A percentile compares a stretch with the other conserved stretches of the same genome.
phyloP scores from a whole-genome alignment of 2,329 filamentous ascomycete species.

The Clonostachys rosea region DNA sequence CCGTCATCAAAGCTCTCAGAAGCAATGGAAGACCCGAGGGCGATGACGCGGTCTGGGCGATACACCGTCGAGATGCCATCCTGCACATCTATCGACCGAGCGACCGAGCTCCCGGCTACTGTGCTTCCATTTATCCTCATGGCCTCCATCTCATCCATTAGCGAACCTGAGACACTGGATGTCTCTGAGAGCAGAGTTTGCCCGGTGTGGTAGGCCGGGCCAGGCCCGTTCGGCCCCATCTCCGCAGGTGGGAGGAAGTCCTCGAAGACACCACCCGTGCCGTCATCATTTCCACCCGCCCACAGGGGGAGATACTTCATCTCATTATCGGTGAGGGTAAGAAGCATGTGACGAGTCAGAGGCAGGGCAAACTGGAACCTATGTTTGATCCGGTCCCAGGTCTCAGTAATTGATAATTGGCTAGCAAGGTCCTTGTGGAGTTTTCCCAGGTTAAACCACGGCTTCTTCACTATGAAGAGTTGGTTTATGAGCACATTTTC shows the following conservation, averaged over 20 bases:
- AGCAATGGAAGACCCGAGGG: constrained; percentile 21
- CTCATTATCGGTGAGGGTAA: constrained; percentile 51
- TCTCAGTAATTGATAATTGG: background rate
- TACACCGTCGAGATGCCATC: constrained; percentile 32
- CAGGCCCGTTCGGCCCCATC: constrained; percentile 39
- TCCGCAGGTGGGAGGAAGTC: constrained; percentile 30
- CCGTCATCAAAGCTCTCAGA: constrained; percentile 28
- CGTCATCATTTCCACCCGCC: constrained; percentile 53
- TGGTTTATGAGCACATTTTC: no score
- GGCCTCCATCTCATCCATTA: constrained; percentile 24
- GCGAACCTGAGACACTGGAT: constrained; percentile 25
- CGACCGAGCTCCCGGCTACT: constrained; percentile 23
- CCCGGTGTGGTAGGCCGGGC: constrained; percentile 41
- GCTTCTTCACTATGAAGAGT: no score
- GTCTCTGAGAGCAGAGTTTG: constrained; percentile 24
- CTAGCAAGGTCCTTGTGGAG: no score
- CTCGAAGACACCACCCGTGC: constrained; percentile 44
- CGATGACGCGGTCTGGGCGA: constrained; percentile 19
- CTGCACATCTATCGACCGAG: constrained; percentile 29
- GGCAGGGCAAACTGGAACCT: constrained; percentile 10
- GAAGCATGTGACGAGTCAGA: constrained; percentile 38
- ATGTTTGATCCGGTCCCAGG: background rate
- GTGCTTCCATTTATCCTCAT: constrained; percentile 11
- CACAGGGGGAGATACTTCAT: constrained; percentile 60
- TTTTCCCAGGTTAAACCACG: no score